Base-by-base conservation (phyloP, 2,329 filamentous ascomycete genomes). In the Dryadomyces quercivorus region DNA sequence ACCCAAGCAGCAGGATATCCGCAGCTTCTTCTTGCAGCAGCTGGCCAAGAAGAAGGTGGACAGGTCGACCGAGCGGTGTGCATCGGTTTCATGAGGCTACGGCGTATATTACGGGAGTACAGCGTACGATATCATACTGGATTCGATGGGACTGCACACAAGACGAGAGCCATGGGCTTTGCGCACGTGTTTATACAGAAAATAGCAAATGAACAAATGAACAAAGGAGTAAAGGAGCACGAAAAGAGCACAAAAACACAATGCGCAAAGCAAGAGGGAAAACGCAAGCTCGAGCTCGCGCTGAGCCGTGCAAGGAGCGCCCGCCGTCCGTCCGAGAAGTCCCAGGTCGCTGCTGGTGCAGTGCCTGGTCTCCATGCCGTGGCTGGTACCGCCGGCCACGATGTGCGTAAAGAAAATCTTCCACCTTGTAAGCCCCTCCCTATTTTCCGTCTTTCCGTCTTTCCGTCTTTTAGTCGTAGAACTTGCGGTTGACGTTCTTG, bases 401-500 rank as follows among this genome's bases (percentile, higher is more conserved):
- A 44, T 44, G 43, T 16, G 43, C 12, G 42, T 44, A 20, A 20
- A 44, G 26, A 5, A 31, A 31, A 31, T 31, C 4, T 31, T 31
- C 26, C 26, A 31, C 26, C 26, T 4, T 31, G 4, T 31, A 31
- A 5, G 4, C 26, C 26, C 4, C 9, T 40, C 36, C n/a, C n/a
- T n/a, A n/a, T n/a, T 40, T 44, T 18, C 42, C n/a, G 4, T 18
- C 42, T 18, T 10, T 44, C 42, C n/a, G 6, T n/a, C 42, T 44
- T 44, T 18, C n/a, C 40, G n/a, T 15, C 12, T 42, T 13, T 16
- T 49, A 98, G 68, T 97, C 91, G 66, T 82, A 87, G 81, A 97
- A 98, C 74, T 86, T 95, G 69, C 93, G 85, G 80, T 97, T 96
- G 63, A 83, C 78, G 75, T 98, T 98, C 75, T 88, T 85, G 58